phyloP scores from a whole-genome alignment of 176 grass and related monocot genomes.

The Thalia dealbata region DNA sequence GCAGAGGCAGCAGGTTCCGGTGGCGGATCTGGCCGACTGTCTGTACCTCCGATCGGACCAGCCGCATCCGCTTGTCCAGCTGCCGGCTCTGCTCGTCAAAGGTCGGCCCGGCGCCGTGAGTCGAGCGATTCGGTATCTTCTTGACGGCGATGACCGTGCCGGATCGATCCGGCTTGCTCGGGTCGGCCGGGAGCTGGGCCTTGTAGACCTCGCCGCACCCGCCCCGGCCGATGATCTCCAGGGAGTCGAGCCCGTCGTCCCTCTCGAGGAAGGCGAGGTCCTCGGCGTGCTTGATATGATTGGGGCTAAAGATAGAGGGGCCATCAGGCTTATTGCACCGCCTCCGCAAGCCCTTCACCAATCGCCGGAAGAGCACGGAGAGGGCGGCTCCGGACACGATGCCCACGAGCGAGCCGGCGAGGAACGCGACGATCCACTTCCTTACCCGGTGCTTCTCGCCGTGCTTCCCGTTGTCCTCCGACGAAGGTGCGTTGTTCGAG shows the following conservation, averaged over 20 bases:
- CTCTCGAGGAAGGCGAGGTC: constrained; percentile 72
- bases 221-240: constrained; percentile 43
- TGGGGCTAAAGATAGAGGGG: constrained; percentile 60
- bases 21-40: constrained; percentile 11
- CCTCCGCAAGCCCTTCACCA: constrained; percentile 50
- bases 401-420: constrained; percentile 34
- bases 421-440: constrained; percentile 58
- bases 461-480: constrained; percentile 28
- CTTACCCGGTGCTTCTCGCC: too few species aligned
- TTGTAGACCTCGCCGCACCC: too few species aligned
- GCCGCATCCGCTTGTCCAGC: constrained; percentile 13
- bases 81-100: background rate
- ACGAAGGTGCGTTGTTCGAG: background rate
- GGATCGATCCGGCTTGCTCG: background rate
- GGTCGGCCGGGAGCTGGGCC: background rate
- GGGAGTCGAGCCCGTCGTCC: constrained; percentile 37
- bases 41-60: constrained; percentile 3
- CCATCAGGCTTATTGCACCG: constrained; percentile 27
- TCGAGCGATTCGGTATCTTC: background rate
- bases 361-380: constrained; percentile 40
- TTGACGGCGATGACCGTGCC: constrained; percentile 2
- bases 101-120: background rate
- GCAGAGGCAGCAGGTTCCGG: constrained; percentile 16
- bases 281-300: constrained; percentile 36
- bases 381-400: constrained; percentile 31